These are phyloP conservation scores for Alternaria tenuissima DNA, from an alignment of 2,329 filamentous ascomycete species.

Conservation along the genomic window DNA sequence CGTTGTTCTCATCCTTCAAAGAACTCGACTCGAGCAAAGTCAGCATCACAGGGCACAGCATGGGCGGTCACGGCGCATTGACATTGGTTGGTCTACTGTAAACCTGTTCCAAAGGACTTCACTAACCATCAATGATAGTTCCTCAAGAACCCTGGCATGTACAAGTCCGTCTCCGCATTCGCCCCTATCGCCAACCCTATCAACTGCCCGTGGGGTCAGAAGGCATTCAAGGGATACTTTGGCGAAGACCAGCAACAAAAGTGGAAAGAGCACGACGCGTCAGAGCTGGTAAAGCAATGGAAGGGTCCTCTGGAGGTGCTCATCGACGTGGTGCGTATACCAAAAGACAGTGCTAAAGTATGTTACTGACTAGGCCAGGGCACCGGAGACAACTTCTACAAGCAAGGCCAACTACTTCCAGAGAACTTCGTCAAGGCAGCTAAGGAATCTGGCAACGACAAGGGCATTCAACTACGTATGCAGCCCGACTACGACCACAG, in stretches of 20 bases:
- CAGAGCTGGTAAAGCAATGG: constrained; percentile 83
- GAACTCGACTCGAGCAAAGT: constrained; percentile 75
- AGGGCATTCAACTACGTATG: constrained; percentile 80
- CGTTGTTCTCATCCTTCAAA: constrained; percentile 75
- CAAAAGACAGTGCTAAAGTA: no score
- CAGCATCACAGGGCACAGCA: constrained; percentile 91
- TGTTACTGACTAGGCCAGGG: constrained; percentile 62
- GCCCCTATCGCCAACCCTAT: constrained; percentile 88
- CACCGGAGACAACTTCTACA: constrained; percentile 95
- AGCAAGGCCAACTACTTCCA: constrained; percentile 88
- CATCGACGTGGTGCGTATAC: constrained; percentile 79
- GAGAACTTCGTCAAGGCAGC: constrained; percentile 89
- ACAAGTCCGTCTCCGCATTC: constrained; percentile 88
- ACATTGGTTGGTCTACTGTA: constrained; percentile 66
- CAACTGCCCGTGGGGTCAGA: constrained; percentile 91
- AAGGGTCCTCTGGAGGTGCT: constrained; percentile 76
- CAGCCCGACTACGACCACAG: constrained; percentile 95
- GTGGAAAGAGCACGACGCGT: constrained; percentile 92
- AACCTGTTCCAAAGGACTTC: neutral
- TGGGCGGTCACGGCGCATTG: constrained; percentile 96
- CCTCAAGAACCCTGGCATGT: constrained; percentile 88
- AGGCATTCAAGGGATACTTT: constrained; percentile 92
- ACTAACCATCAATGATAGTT: constrained; percentile 59
- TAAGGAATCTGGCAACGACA: constrained; percentile 74
- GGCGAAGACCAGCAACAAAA: constrained; percentile 74